These are phyloP conservation scores for Lachnellula arida DNA, from an alignment of 2,329 filamentous ascomycete species.

Conservation along the genomic window DNA sequence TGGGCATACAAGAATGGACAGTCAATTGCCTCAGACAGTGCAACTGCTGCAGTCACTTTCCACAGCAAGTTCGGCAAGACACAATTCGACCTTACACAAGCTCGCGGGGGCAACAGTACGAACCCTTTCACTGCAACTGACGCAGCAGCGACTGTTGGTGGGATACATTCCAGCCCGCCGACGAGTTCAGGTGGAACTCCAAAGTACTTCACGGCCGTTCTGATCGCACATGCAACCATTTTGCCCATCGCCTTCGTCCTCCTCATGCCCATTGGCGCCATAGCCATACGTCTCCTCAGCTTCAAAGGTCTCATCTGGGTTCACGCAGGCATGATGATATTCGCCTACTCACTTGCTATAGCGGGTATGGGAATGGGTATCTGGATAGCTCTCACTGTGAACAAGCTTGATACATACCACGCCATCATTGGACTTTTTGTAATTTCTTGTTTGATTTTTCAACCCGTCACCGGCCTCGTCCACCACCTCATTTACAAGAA, in stretches of 20 bases:
- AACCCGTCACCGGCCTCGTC: slow-evolving; percentile 52
- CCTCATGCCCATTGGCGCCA: slow-evolving; percentile 56
- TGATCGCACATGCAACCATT: slow-evolving; percentile 49
- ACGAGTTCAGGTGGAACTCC: background rate
- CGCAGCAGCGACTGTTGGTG: background rate
- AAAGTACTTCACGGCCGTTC: slow-evolving; percentile 2
- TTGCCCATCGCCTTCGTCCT: slow-evolving; percentile 54
- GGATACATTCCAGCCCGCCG: background rate
- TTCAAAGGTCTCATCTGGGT: slow-evolving; percentile 35
- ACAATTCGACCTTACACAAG: slow-evolving; percentile 42
- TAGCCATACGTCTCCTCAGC: slow-evolving; percentile 57
- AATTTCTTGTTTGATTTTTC: slow-evolving; percentile 47
- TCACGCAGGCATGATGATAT: slow-evolving; percentile 52
- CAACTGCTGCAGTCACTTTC: slow-evolving; percentile 38
- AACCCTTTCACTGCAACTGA: slow-evolving; percentile 23
- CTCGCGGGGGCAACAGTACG: slow-evolving; percentile 41
- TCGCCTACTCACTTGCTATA: slow-evolving; percentile 54
- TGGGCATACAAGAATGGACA: slow-evolving; percentile 42
- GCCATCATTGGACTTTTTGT: slow-evolving; percentile 53
- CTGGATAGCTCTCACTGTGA: slow-evolving; percentile 30
- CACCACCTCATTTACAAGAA: slow-evolving; percentile 51
- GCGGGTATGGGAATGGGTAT: slow-evolving; percentile 55
- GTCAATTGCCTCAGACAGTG: slow-evolving; percentile 43
- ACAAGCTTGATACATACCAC: slow-evolving; percentile 35
- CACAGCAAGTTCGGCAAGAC: slow-evolving; percentile 42